Percentiles rank a stretch among this genome's conserved stretches.
Conservation (phyloP, 1,284 basidiomycete species). For the Meripilus lineatus region DNA sequence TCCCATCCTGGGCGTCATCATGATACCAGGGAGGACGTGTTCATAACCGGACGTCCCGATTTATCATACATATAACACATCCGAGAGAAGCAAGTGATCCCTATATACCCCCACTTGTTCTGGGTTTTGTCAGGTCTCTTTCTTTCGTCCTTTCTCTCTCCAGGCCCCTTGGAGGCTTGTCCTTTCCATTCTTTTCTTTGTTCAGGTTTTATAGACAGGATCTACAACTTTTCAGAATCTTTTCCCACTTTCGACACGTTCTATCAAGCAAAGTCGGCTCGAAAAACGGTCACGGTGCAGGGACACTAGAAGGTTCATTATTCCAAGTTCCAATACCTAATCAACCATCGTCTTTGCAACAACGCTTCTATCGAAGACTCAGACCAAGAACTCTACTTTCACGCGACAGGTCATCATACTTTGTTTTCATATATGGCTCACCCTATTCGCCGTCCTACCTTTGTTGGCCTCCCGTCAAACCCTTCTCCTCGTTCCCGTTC, state of each 20-base stretch:
- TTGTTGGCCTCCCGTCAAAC: constrained; percentile 24
- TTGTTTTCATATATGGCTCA: constrained; percentile 20
- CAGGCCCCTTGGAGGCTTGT: constrained; percentile 2
- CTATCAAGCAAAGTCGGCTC: neutral
- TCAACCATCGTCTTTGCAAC: neutral
- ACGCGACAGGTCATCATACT: too few relatives aligned
- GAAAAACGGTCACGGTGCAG: constrained; percentile 1
- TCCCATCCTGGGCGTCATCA: too few relatives aligned
- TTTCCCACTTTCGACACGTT: neutral
- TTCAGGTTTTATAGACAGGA: neutral
- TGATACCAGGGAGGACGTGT: too few relatives aligned
- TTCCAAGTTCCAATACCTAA: neutral
- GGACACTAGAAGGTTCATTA: constrained; percentile 1
- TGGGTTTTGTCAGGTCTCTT: neutral
- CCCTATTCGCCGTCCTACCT: constrained; percentile 18
- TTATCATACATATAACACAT: too few relatives aligned
- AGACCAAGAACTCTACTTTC: too few relatives aligned
- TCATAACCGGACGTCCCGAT: too few relatives aligned
- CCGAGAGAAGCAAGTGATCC: neutral
- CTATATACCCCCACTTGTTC: neutral
- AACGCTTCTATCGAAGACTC: constrained; percentile 2
- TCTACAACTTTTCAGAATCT: neutral
- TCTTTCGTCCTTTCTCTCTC: constrained; percentile 11
- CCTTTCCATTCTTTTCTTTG: constrained; percentile 2
- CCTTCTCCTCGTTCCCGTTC: constrained; percentile 22